phyloP scores from a whole-genome alignment of 73 alveolate species.

The Paramecium primaurelia region DNA sequence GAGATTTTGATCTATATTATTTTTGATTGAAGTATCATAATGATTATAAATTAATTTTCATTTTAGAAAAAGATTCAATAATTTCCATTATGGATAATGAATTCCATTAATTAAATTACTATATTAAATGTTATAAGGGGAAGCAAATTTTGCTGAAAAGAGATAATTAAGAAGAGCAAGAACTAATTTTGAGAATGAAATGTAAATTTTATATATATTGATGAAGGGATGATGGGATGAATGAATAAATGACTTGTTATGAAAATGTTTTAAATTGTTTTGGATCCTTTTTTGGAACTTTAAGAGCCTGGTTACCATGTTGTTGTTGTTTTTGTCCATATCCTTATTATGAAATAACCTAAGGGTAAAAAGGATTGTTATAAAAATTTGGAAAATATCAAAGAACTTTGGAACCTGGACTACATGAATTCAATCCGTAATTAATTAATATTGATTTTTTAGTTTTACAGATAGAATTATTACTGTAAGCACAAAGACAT shows the following conservation, averaged over 20 bases:
- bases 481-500: conserved; percentile 35
- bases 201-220: not conserved
- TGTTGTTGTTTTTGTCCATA: conserved; percentile 57
- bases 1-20: not conserved
- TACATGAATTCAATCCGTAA: conserved; percentile 59
- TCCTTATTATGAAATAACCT: conserved; percentile 41
- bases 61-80: not conserved
- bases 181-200: conserved; percentile 27
- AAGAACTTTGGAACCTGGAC: conserved; percentile 59
- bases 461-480: not conserved
- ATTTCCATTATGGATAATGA: not conserved
- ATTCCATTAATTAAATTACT: not conserved
- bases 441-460: not conserved
- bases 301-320: conserved; percentile 61
- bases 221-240: not conserved
- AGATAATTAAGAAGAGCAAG: conserved; percentile 29
- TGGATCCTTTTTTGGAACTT: conserved; percentile 51
- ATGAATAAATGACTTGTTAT: conserved; percentile 50
- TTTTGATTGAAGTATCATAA: not conserved
- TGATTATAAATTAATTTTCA: not conserved
- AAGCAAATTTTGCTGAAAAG: not conserved
- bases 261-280: conserved; percentile 47
- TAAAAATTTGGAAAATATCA: conserved; percentile 56
- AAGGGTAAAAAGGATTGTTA: conserved; percentile 42
- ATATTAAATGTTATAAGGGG: not conserved